These are phyloP conservation scores for Inga laurina DNA, from an alignment of 306 rosid genomes.

Conservation along the genomic window DNA sequence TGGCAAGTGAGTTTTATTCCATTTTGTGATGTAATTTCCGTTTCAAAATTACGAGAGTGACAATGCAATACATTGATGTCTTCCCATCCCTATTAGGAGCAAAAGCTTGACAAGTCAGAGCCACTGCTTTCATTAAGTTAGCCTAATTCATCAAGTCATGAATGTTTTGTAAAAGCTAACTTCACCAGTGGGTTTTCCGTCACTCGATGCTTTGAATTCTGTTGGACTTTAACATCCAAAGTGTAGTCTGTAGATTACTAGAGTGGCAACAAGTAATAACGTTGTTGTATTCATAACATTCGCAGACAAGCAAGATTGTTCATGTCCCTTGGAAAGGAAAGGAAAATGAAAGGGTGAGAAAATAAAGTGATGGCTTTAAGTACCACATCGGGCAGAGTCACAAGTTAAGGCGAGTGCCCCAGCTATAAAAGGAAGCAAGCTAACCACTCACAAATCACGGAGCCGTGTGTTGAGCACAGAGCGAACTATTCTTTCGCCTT, in stretches of 20 bases:
- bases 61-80: not conserved
- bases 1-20: not conserved
- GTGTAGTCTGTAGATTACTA: not conserved
- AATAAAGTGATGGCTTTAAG: not conserved
- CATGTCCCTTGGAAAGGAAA: not conserved
- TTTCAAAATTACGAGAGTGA: not conserved
- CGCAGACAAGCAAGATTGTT: not conserved
- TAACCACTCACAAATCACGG: rapidly evolving
- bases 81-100: not conserved
- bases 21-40: not conserved
- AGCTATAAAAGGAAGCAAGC: not conserved
- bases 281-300: not conserved
- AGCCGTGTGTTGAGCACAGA: conserved; percentile 44
- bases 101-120: not conserved
- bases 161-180: not conserved
- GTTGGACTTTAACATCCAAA: not conserved
- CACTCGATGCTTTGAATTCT: not conserved
- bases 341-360: not conserved
- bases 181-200: not conserved
- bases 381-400: not conserved
- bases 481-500: conserved; percentile 79
- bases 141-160: not conserved
- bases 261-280: not conserved
- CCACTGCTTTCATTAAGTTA: not conserved
- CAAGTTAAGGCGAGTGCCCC: not conserved